Percentiles rank a stretch among this genome's conserved stretches.
phyloP scores from a whole-genome alignment of 768 basidiomycete genomes.

The Amylocystis lapponica region DNA sequence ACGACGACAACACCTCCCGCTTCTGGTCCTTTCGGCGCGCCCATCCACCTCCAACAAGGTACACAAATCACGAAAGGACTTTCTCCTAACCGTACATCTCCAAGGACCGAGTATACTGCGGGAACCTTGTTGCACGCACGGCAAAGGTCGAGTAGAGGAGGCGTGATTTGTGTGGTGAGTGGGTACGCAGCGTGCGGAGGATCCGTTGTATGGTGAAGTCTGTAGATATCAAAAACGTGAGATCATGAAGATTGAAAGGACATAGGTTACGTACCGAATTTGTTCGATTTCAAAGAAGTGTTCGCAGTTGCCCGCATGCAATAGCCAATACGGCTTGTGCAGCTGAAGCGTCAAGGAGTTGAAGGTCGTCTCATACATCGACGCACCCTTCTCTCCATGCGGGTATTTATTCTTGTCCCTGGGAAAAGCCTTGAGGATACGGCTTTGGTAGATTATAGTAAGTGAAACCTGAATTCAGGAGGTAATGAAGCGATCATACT shows the following conservation, averaged over 20 bases:
- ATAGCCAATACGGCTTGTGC: slow-evolving; percentile 75
- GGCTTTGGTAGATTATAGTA: slow-evolving; percentile 44
- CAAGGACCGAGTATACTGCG: slow-evolving; percentile 59
- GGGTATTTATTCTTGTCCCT: slow-evolving; percentile 27
- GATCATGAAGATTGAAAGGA: slow-evolving; percentile 4
- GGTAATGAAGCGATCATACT: slow-evolving; percentile 32
- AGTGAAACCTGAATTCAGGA: not conserved
- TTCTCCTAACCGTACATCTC: slow-evolving; percentile 71
- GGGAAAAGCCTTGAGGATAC: slow-evolving; percentile 26
- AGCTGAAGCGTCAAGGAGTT: slow-evolving; percentile 53
- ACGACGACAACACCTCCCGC: slow-evolving; percentile 41
- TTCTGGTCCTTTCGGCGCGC: slow-evolving; percentile 38
- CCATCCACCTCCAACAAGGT: slow-evolving; percentile 72
- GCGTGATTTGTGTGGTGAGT: slow-evolving; percentile 59
- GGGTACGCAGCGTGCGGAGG: slow-evolving; percentile 54
- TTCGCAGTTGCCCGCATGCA: slow-evolving; percentile 79
- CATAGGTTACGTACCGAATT: slow-evolving; percentile 46
- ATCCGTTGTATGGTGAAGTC: slow-evolving; percentile 56
- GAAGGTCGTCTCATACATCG: slow-evolving; percentile 45
- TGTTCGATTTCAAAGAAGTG: slow-evolving; percentile 72
- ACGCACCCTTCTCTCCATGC: slow-evolving; percentile 30
- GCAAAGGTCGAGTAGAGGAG: slow-evolving; percentile 56
- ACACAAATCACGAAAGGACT: slow-evolving; percentile 71
- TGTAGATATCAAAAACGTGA: slow-evolving; percentile 21
- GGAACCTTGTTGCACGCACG: slow-evolving; percentile 67